Conservation (phyloP, 352 stramenopile genomes). For the Pythium guiyangense region DNA sequence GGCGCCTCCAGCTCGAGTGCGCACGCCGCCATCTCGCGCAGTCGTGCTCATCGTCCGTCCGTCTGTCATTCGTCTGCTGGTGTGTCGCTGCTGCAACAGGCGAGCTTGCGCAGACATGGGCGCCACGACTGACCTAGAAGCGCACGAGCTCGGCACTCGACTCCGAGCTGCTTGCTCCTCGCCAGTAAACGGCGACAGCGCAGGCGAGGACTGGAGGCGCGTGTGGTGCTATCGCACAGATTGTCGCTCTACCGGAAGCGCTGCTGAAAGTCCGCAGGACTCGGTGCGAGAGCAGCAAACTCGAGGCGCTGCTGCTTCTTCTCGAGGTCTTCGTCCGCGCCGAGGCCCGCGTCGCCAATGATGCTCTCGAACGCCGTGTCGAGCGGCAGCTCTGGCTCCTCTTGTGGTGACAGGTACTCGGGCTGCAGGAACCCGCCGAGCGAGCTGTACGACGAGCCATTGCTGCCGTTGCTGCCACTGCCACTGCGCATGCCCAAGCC, state of each 20-base stretch:
- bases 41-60: too few species aligned
- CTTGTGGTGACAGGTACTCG: conserved; percentile 43
- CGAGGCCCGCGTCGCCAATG: conserved; percentile 9
- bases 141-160: too few species aligned
- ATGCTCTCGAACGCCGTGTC: conserved; percentile 39
- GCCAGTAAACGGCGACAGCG: too few species aligned
- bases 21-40: too few species aligned
- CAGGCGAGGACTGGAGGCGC: background rate
- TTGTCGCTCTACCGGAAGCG: conserved; percentile 31
- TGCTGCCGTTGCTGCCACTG: background rate
- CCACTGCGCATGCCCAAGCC: conserved; percentile 28
- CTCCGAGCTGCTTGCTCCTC: too few species aligned
- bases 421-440: conserved; percentile 60
- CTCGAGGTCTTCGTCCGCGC: conserved; percentile 17
- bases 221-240: conserved; percentile 1
- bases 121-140: too few species aligned
- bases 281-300: conserved; percentile 15
- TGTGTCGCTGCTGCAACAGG: too few species aligned
- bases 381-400: conserved; percentile 43
- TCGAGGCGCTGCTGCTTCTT: conserved; percentile 17
- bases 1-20: too few species aligned
- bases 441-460: conserved; percentile 34
- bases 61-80: too few species aligned
- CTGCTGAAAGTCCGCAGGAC: conserved; percentile 17
- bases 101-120: too few species aligned